Conservation (phyloP, 1,284 basidiomycete genomes). For the Ceratorhiza oryzae-sativae region DNA sequence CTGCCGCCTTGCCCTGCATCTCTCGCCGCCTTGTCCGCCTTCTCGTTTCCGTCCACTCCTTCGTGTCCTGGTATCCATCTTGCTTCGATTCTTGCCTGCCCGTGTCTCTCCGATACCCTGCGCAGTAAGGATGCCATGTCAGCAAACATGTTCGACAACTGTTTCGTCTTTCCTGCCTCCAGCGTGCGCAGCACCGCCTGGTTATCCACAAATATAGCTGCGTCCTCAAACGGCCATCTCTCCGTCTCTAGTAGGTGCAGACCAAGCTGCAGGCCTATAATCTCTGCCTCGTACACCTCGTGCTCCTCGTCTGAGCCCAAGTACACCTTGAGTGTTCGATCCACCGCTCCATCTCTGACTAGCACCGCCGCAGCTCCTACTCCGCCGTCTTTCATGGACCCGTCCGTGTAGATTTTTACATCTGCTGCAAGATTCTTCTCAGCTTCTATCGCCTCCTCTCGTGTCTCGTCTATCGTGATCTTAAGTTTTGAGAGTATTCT, state of each 20-base stretch:
- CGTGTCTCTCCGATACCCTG: not conserved
- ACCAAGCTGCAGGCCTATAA: constrained; percentile 33
- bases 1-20: not conserved
- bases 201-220: constrained; percentile 15
- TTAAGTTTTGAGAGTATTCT: not conserved
- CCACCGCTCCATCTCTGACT: not conserved
- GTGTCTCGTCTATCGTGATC: not conserved
- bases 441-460: not conserved
- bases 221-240: not conserved
- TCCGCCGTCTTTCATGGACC: constrained; percentile 16
- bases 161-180: not conserved
- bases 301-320: constrained; percentile 25
- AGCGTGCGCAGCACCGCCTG: constrained; percentile 32
- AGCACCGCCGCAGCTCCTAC: constrained; percentile 25
- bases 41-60: constrained; percentile 26
- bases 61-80: constrained; percentile 30
- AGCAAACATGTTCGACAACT: not conserved
- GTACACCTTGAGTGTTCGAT: not conserved
- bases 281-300: constrained; percentile 40
- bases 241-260: constrained; percentile 24
- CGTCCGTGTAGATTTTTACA: constrained; percentile 20
- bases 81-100: not conserved
- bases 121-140: not conserved
- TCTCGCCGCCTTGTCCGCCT: constrained; percentile 25
- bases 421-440: not conserved